A percentile compares a stretch with the other conserved stretches of the same genome.
Evolutionary conservation across 495 filamentous ascomycete species (phyloP).

Genomic region (Chaetomium fimeti): DNA sequence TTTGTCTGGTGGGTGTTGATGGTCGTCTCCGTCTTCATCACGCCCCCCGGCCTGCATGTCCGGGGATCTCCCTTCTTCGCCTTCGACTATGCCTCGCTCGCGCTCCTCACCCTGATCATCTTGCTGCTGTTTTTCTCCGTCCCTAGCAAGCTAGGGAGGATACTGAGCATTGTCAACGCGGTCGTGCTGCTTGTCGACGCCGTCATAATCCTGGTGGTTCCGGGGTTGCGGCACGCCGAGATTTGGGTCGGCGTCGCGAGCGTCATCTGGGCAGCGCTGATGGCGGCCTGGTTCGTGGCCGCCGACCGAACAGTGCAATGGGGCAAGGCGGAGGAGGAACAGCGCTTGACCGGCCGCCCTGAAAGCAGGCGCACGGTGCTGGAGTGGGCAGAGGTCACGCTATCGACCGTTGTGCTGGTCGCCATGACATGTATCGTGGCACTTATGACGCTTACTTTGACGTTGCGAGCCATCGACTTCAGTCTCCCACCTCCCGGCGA

Average conservation of each 20-base stretch:
- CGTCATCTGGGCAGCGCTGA: slow-evolving; percentile 65
- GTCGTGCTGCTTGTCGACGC: slow-evolving; percentile 75
- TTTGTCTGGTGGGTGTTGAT: slow-evolving; percentile 91
- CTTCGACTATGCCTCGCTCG: slow-evolving; percentile 74
- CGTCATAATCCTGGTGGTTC: slow-evolving; percentile 72
- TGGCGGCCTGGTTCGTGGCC: slow-evolving; percentile 44
- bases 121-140: slow-evolving; percentile 83
- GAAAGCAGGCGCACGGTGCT: slow-evolving; percentile 77
- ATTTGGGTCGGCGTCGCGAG: slow-evolving; percentile 85
- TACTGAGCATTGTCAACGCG: slow-evolving; percentile 63
- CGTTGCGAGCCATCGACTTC: slow-evolving; percentile 72
- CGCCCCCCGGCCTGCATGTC: slow-evolving; percentile 76
- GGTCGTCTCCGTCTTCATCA: slow-evolving; percentile 82
- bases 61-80: slow-evolving; percentile 88
- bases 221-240: slow-evolving; percentile 74
- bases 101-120: slow-evolving; percentile 68
- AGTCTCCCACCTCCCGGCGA: slow-evolving; percentile 68
- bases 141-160: slow-evolving; percentile 72
- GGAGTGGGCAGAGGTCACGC: slow-evolving; percentile 81
- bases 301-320: slow-evolving; percentile 70
- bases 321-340: slow-evolving; percentile 90
- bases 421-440: slow-evolving; percentile 63
- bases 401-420: slow-evolving; percentile 67
- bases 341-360: slow-evolving; percentile 83
- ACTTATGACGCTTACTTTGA: slow-evolving; percentile 74